Evolutionary conservation across 495 filamentous ascomycete species (phyloP), one percentile per base, ranked within the genome.

Genomic region (Penicillium flavigenum): DNA sequence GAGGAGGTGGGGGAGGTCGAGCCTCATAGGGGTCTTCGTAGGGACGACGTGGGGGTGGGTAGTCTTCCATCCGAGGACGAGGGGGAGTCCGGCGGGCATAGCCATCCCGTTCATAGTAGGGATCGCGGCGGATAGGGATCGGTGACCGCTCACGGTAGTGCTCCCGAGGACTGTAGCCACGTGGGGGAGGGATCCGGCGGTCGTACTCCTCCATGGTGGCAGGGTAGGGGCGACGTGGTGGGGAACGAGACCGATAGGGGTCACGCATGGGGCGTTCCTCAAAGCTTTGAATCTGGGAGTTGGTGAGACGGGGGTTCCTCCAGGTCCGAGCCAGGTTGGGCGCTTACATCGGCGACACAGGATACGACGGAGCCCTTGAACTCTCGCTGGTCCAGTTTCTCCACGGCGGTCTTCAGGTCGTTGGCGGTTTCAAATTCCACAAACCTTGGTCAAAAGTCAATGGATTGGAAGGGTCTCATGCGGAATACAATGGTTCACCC

Each of bases 341-440:
- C 64, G 71, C 86, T 73, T 86, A 96, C 92, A 77, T 96, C 92
- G 56, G 90, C 83, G 61, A 88, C 75, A 70, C 94, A 98, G 51
- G 77, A 85, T 52, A 98, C 92, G 61, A 83, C 80, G 48, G 82
- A 80, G 59, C 89, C 91, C 76, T 97, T 96, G 76, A 98, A 97
- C 59, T 95, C 91, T 63, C 85, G 86, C 60, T 83, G 83, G 66
- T 98, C 93, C 44, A 98, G 86, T 72, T 96, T 96, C 67, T 96
- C 87, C 55, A 97, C 88, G 38, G 95, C 94, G 41, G 86, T 84
- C 71, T 90, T 91, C 54, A 98, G 79, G 71, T 98, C 94, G 53
- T 83, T 85, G 31, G 87, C 86, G 48, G 90, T 96, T 75, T 98
- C 95, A 65, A 96, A 98, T 71, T 98, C 94, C 64, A 98, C 94